phyloP scores from a whole-genome alignment of 352 stramenopile genomes.

The Plasmopara viticola region DNA sequence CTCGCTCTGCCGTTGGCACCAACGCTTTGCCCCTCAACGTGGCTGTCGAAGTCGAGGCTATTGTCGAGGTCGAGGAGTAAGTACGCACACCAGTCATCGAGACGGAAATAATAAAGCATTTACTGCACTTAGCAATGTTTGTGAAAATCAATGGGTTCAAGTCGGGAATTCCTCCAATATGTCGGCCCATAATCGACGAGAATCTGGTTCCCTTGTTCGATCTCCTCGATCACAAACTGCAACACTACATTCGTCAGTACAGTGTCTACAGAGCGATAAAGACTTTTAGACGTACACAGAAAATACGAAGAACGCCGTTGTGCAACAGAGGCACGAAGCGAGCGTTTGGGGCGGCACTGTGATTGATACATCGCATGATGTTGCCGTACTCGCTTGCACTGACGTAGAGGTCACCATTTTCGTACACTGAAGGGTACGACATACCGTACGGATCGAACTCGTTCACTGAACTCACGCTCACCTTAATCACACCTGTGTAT shows the following conservation, averaged over 20 bases:
- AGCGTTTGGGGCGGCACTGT: no score
- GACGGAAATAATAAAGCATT: slow-evolving; percentile 15
- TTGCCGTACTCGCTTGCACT: no score
- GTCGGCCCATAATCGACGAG: slow-evolving; percentile 65
- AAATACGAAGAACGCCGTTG: no score
- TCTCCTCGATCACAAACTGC: slow-evolving; percentile 46
- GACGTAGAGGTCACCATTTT: no score
- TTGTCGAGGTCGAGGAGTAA: slow-evolving; percentile 92
- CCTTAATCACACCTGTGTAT: no score
- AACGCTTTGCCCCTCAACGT: slow-evolving; percentile 95
- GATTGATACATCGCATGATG: no score
- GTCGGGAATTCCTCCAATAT: slow-evolving; percentile 55
- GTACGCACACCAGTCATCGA: slow-evolving; percentile 16
- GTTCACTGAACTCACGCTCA: no score
- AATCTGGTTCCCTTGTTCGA: slow-evolving; percentile 52
- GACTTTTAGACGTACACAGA: no score
- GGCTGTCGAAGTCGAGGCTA: slow-evolving; percentile 95
- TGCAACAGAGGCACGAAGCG: no score
- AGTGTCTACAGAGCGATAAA: no score
- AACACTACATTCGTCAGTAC: slow-evolving; percentile 5
- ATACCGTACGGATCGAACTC: no score
- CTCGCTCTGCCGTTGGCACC: slow-evolving; percentile 93
- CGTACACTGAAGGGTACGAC: no score
- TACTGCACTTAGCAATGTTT: slow-evolving; percentile 1
- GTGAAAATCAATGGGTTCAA: slow-evolving; percentile 38